Evolutionary conservation across 169 alveolate species (phyloP), one percentile per base, ranked within the genome.

Genomic region (Plasmodium vivax): DNA sequence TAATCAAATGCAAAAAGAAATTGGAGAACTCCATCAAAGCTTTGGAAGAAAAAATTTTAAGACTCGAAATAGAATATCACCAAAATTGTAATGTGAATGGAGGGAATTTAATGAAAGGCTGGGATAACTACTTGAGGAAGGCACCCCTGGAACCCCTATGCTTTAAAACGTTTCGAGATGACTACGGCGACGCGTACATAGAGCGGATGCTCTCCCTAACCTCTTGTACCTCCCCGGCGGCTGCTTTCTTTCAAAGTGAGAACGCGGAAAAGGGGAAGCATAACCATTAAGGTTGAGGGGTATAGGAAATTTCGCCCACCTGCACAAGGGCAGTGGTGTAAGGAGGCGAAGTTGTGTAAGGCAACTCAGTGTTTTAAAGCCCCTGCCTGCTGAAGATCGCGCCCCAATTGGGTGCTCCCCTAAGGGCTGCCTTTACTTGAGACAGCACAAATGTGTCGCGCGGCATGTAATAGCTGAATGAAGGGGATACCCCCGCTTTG

Each of bases 41-140:
- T 2, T 80, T 88, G 77, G 94, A 88, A 88, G 94, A 88, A 41
- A 88, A 88, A 80, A 88, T 88, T 80, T 88, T 88, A 80, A 88
- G 94, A 62, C 94, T 88, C 27, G 94, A 88, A 88, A 51, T 72
- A 68, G 94, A 88, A 43, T 88, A 88, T 88, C 94, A 88, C 47
- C 27, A 88, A 47, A 88, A 88, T 47, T 88, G 94, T 80, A 88
- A 88, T 68, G 91, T 88, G 43, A 54, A 88, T 88, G 94, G 94
- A 73, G 94, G 94, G 19, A 88, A 88, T 81, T 30, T 88, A 45
- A 79, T 88, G 77, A 88, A 88, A 88, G 94, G 94, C 0, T 88
- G 94, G 94, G 94, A 88, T 16, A 88, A 45, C 38, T 68, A 88
- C 73, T 38, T 88, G 36, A 77, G 90, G 73, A 88, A 80, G 82